phyloP scores from a whole-genome alignment of 164 flowering plant species.

The Vitis riparia region DNA sequence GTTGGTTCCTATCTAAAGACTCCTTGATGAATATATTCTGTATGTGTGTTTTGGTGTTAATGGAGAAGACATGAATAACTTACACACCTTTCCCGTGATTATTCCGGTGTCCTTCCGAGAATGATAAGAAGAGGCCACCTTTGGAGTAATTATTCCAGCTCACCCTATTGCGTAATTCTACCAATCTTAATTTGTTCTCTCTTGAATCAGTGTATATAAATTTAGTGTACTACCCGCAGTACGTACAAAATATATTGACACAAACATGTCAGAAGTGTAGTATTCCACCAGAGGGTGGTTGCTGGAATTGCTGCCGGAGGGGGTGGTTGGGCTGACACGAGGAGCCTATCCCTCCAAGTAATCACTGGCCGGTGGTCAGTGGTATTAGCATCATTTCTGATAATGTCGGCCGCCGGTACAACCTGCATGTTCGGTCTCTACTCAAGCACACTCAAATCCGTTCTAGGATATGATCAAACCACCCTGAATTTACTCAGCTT shows the following conservation, averaged over 20 bases:
- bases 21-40: too few relatives aligned
- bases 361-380: conserved; percentile 43
- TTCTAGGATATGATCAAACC: conserved; percentile 41
- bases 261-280: neutral
- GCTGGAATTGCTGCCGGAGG: conserved; percentile 1
- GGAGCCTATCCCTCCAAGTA: conserved; percentile 20
- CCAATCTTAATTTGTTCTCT: too few relatives aligned
- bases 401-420: conserved; percentile 42
- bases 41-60: too few relatives aligned
- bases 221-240: too few relatives aligned
- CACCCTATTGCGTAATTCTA: too few relatives aligned
- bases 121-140: too few relatives aligned
- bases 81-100: too few relatives aligned
- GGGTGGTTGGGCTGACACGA: conserved; percentile 8
- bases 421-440: conserved; percentile 45
- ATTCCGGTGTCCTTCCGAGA: too few relatives aligned
- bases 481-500: conserved; percentile 41
- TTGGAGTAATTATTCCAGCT: too few relatives aligned
- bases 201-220: too few relatives aligned
- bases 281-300: neutral
- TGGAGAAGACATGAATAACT: too few relatives aligned
- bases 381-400: conserved; percentile 36
- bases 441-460: conserved; percentile 28
- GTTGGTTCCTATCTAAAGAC: too few relatives aligned
- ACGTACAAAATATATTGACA: neutral